Evolutionary conservation across 2,329 filamentous ascomycete genomes (phyloP), one percentile per base, ranked within the genome.

Genomic region (Cordyceps militaris): DNA sequence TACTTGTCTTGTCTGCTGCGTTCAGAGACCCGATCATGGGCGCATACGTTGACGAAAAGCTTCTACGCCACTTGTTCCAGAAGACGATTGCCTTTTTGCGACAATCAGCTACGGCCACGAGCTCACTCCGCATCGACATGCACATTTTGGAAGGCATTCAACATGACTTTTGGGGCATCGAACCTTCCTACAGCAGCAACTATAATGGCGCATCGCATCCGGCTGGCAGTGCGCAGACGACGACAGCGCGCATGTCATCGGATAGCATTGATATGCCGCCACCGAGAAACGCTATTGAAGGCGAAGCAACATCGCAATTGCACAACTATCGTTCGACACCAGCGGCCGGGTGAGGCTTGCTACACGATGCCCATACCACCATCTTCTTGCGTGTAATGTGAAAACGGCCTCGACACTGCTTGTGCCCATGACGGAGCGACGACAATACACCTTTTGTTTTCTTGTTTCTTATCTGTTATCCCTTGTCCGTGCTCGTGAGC

Each of bases 1-100:
- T 97, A 66, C 78, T 97, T 50, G 90, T 95, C n/a, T 82, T 99
- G 3, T 85, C 89, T 26, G 91, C 93, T 1, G 88, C 87, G 3
- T 92, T 85, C 71, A 82, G 80, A 61, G 88, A 93, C 48, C 79
- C 77, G 4, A 73, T 79, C 26, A 79, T 95, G 1, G 73, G 73
- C 5, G 69, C 74, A 5, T 80, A 84, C 30, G 79, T 96, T 21
- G 70, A 83, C 3, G 72, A 74, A 49, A 70, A 78, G 0, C 72
- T 76, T 3, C 74, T 96, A 8, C 74, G 79, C 46, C 67, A 71
- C 1, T 79, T 96, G 0, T 84, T 95, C 58, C 68, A 76, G 42
- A 85, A 83, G 61, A 97, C 93, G 0, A 91, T 96, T 61, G 71
- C 73, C 2, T 93, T 97, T 69, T 79, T 97, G 53, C 74, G 80